Percentiles rank a stretch among this genome's conserved stretches.
Evolutionary conservation across 805 yeast genomes (phyloP).

Genomic region (Saturnispora serradocipensis): DNA sequence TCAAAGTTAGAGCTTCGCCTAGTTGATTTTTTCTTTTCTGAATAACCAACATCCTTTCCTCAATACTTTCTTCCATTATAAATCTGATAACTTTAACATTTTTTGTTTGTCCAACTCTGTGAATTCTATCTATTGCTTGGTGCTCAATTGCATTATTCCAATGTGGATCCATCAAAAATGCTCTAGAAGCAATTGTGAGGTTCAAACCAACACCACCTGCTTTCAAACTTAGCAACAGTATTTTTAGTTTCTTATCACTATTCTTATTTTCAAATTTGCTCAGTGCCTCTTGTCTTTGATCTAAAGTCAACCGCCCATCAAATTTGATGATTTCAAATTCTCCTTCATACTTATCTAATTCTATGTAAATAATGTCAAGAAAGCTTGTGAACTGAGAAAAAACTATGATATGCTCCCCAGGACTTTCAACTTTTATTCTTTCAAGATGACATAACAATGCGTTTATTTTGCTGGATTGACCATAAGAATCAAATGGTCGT

Average conservation of each 20-base stretch:
- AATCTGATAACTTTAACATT: constrained; percentile 71
- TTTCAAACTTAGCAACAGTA: constrained; percentile 66
- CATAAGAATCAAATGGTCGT: constrained; percentile 39
- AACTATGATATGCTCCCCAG: constrained; percentile 70
- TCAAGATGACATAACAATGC: constrained; percentile 57
- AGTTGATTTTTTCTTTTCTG: constrained; percentile 77
- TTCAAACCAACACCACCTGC: constrained; percentile 95
- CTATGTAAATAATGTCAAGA: constrained; percentile 63
- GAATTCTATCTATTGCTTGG: constrained; percentile 86
- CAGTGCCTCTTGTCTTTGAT: constrained; percentile 54
- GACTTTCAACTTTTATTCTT: constrained; percentile 41
- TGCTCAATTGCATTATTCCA: constrained; percentile 91
- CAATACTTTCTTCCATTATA: constrained; percentile 75
- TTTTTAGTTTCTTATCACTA: constrained; percentile 25
- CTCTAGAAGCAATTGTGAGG: constrained; percentile 73
- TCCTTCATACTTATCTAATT: constrained; percentile 35
- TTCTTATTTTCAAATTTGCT: constrained; percentile 37
- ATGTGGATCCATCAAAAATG: constrained; percentile 94
- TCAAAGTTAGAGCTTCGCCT: constrained; percentile 72
- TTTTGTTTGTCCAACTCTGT: constrained; percentile 76
- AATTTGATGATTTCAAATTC: constrained; percentile 57
- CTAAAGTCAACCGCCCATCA: constrained; percentile 70
- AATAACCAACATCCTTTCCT: constrained; percentile 77
- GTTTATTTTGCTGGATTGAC: constrained; percentile 62
- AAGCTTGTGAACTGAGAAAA: constrained; percentile 87